These are phyloP conservation scores for Podila epicladia DNA, from an alignment of 192 early-diverging fungal species.

Conservation along the genomic window DNA sequence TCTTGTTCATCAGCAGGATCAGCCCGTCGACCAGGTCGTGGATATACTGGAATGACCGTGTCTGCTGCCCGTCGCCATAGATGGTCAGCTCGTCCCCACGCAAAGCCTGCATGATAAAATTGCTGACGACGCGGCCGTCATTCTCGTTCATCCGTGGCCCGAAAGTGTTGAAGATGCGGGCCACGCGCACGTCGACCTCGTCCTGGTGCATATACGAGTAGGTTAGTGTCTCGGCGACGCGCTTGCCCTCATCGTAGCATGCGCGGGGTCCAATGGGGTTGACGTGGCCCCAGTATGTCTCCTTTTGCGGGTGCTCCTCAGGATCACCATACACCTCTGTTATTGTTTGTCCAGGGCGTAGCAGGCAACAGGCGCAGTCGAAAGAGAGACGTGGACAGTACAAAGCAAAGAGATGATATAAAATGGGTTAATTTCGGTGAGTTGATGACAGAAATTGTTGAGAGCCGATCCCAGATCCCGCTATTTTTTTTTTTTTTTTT, in stretches of 20 bases:
- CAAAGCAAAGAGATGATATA: neutral
- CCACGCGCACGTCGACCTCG: conserved; percentile 79
- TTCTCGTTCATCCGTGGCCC: conserved; percentile 87
- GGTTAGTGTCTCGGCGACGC: conserved; percentile 84
- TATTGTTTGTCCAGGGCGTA: neutral
- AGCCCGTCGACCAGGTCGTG: conserved; percentile 87
- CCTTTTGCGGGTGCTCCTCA: conserved; percentile 84
- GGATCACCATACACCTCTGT: conserved; percentile 90
- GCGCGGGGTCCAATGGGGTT: conserved; percentile 84
- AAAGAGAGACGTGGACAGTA: conserved; percentile 2
- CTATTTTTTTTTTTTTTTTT: no score
- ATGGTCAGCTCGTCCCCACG: conserved; percentile 79
- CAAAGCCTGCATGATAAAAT: conserved; percentile 88
- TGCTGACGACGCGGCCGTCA: conserved; percentile 87
- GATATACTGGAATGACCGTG: conserved; percentile 87
- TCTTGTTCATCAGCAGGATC: conserved; percentile 79
- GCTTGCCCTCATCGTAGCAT: conserved; percentile 90
- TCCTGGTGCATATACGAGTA: conserved; percentile 83
- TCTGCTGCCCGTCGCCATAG: conserved; percentile 84
- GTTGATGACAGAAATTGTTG: no score
- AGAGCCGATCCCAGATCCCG: no score
- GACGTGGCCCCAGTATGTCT: conserved; percentile 85
- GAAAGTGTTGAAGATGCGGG: conserved; percentile 82
- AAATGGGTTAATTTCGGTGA: no score
- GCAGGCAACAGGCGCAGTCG: neutral